phyloP scores from a whole-genome alignment of 257 asterid species.

The Penstemon davidsonii region DNA sequence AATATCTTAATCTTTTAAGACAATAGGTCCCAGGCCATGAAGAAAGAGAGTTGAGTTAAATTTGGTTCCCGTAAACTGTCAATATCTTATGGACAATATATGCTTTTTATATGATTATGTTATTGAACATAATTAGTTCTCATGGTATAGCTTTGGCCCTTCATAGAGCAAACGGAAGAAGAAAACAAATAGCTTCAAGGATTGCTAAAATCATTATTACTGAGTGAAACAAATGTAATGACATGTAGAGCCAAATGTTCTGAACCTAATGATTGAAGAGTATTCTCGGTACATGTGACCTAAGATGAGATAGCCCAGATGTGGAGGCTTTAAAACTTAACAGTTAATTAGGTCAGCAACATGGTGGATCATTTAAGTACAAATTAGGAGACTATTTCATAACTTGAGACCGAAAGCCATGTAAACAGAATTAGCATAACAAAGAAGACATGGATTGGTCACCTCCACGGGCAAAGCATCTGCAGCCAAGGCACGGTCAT shows the following conservation, averaged over 20 bases:
- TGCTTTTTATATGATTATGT: conserved; percentile 2
- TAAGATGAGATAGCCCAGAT: conserved; percentile 6
- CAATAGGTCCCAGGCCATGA: conserved; percentile 10
- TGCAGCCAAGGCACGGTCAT: conserved; percentile 95
- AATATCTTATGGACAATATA: conserved; percentile 9
- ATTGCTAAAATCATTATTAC: conserved; percentile 4
- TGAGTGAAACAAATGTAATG: neutral
- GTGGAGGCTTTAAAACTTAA: conserved; percentile 2
- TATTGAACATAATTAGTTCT: conserved; percentile 10
- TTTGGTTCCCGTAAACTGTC: neutral
- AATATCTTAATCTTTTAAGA: conserved; percentile 5
- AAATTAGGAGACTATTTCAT: conserved; percentile 12
- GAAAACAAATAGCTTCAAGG: conserved; percentile 3
- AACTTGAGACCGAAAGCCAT: conserved; percentile 26
- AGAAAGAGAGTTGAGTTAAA: conserved; percentile 10
- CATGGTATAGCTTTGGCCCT: conserved; percentile 24
- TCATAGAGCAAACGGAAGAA: conserved; percentile 22
- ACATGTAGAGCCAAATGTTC: conserved; percentile 22
- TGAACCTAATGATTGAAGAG: conserved; percentile 17
- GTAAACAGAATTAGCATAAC: conserved; percentile 3
- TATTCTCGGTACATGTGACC: neutral
- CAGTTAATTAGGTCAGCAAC: conserved; percentile 9
- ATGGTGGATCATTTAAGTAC: conserved; percentile 19
- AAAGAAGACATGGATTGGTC: conserved; percentile 22
- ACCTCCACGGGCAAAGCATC: conserved; percentile 98